Evolutionary conservation across 306 rosid genomes (phyloP).

Genomic region (Gastrolobium villosum): DNA sequence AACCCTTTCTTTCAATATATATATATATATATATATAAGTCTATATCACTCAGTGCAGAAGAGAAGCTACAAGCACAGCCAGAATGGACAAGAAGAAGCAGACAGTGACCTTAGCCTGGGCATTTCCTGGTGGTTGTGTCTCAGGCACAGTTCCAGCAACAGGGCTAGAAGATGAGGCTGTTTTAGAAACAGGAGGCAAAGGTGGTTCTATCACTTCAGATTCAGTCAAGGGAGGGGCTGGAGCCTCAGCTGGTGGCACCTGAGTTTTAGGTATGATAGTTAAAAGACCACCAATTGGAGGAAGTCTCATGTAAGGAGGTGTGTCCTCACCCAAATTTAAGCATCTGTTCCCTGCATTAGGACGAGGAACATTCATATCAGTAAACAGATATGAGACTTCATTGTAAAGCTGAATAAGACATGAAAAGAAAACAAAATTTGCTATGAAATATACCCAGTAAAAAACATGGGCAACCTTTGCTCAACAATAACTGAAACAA

Average conservation of each 20-base stretch:
- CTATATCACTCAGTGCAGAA: constrained; percentile 41
- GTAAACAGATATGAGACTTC: neutral
- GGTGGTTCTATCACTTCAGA: constrained; percentile 74
- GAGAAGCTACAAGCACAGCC: constrained; percentile 56
- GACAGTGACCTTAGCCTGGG: constrained; percentile 59
- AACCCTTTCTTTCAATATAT: neutral
- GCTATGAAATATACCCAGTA: neutral
- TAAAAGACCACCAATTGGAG: constrained; percentile 55
- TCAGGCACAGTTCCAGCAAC: constrained; percentile 25
- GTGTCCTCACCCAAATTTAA: constrained; percentile 12
- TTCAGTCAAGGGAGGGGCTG: constrained; percentile 59
- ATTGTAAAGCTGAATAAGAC: neutral
- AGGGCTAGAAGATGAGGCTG: constrained; percentile 41
- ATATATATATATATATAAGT: neutral
- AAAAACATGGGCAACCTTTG: neutral
- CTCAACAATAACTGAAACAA: too few relatives aligned
- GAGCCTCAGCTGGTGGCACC: constrained; percentile 75
- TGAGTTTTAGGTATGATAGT: neutral
- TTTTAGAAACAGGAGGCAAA: constrained; percentile 56
- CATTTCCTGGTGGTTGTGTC: constrained; percentile 48
- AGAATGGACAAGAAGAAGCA: constrained; percentile 53
- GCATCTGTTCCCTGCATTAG: constrained; percentile 74
- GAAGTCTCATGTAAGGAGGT: constrained; percentile 69
- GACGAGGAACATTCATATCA: constrained; percentile 39
- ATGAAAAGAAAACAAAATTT: neutral